Evolutionary conservation across 1,139 yeast genomes (phyloP).

Genomic region (Yamadazyma epiphylla): DNA sequence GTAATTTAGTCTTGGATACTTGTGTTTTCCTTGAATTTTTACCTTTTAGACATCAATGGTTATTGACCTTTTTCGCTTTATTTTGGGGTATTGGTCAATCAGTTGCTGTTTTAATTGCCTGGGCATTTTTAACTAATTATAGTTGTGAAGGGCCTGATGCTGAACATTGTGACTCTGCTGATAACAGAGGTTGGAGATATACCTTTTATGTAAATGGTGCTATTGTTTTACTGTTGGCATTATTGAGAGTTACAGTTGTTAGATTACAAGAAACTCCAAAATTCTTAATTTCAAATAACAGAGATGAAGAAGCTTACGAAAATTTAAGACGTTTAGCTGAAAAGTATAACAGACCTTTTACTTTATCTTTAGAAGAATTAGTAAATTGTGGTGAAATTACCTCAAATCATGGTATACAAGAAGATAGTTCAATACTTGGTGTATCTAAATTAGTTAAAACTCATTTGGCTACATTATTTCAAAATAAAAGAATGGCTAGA

Average conservation of each 20-base stretch:
- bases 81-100: constrained; percentile 68
- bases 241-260: constrained; percentile 43
- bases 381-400: constrained; percentile 40
- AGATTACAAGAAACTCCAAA: constrained; percentile 56
- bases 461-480: constrained; percentile 27
- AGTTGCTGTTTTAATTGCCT: constrained; percentile 48
- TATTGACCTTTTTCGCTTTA: constrained; percentile 52
- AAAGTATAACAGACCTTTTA: constrained; percentile 38
- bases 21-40: constrained; percentile 57
- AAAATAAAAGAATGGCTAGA: constrained; percentile 20
- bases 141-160: constrained; percentile 35
- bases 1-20: constrained; percentile 59
- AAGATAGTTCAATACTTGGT: constrained; percentile 16
- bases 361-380: constrained; percentile 44
- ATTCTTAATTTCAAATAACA: constrained; percentile 46
- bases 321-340: constrained; percentile 34
- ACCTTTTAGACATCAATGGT: constrained; percentile 51
- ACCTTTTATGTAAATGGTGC: constrained; percentile 52
- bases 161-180: constrained; percentile 38
- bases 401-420: constrained; percentile 20
- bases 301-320: constrained; percentile 48
- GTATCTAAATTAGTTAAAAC: constrained; percentile 14
- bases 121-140: constrained; percentile 51
- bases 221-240: constrained; percentile 46
- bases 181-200: constrained; percentile 62